These are phyloP conservation scores for Pythium aristosporum DNA, from an alignment of 352 stramenopile genomes.

Conservation along the genomic window DNA sequence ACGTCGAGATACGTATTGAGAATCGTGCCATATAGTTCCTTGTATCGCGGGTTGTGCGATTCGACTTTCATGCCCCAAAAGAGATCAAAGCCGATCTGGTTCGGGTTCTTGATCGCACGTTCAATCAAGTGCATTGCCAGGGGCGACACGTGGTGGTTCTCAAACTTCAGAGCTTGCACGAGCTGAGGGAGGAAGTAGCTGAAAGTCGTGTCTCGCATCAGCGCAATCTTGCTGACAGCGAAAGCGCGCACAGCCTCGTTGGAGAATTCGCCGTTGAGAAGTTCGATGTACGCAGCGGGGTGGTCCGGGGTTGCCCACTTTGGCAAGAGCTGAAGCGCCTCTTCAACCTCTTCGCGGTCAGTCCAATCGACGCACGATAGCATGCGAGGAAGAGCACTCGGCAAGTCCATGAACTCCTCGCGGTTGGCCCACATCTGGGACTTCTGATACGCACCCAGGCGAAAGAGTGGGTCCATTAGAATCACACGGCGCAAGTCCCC, in stretches of 20 bases:
- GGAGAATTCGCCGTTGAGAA: slow-evolving; percentile 80
- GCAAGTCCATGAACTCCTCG: slow-evolving; percentile 77
- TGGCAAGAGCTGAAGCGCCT: slow-evolving; percentile 64
- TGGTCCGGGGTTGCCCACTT: slow-evolving; percentile 73
- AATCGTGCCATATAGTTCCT: slow-evolving; percentile 77
- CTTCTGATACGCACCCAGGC: slow-evolving; percentile 81
- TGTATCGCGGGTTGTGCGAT: slow-evolving; percentile 77
- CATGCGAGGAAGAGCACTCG: slow-evolving; percentile 69
- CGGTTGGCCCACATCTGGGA: slow-evolving; percentile 79
- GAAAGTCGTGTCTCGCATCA: slow-evolving; percentile 87
- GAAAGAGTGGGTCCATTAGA: slow-evolving; percentile 77
- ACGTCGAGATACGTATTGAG: slow-evolving; percentile 84
- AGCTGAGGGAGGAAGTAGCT: slow-evolving; percentile 88
- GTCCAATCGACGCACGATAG: slow-evolving; percentile 83
- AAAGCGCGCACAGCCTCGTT: slow-evolving; percentile 74
- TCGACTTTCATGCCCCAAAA: slow-evolving; percentile 92
- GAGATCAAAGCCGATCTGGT: slow-evolving; percentile 87
- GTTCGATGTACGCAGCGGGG: slow-evolving; percentile 77
- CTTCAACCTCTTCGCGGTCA: slow-evolving; percentile 64
- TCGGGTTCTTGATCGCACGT: slow-evolving; percentile 86
- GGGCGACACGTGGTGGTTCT: slow-evolving; percentile 81
- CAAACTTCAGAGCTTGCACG: slow-evolving; percentile 89
- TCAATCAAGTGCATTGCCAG: slow-evolving; percentile 81
- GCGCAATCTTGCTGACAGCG: slow-evolving; percentile 69
- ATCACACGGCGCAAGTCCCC: slow-evolving; percentile 79